Base-by-base conservation (phyloP, 1,284 basidiomycete genomes). In the Rhodotorula sp. region DNA sequence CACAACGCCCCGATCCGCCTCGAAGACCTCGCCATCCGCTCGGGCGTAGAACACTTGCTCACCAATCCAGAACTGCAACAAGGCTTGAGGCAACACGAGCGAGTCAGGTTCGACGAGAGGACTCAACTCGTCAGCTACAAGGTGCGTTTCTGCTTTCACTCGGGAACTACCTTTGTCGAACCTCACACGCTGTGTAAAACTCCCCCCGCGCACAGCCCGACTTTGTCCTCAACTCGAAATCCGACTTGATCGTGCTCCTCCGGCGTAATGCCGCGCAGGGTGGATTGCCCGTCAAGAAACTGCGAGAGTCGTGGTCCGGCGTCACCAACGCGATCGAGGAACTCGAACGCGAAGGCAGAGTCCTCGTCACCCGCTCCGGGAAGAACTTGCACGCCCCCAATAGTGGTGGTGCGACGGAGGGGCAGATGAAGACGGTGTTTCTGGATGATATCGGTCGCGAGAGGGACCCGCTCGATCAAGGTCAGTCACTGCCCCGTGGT, bases 221-320 rank as follows among this genome's bases (percentile, higher is more conserved):
- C 81, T 93, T 87, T 80, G 89, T 89, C 72, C 89, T 95, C 76
- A 87, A 89, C 39, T 92, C 88, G 77, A 92, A 93, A 81, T 88
- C 87, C 1, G 88, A 92, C 3, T 84, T 96, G 2, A 82, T 95
- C 4, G 89, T 88, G 0, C 89, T 95, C 79, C 90, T 96, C 43
- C 89, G 91, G 78, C 87, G 89, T 1, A 87, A 90, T 77, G 90
- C 90, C 5, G 86, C 87, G 26, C 89, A 90, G 18, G 89, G 90
- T 10, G 93, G 93, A 0, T 87, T 96, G 68, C 87, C 91, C n/a
- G 88, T 95, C 23, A 87, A 91, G 16, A 86, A 88, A 3, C 84
- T 96, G 57, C 91, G 93, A 77, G 93, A 95, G 79, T 91, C 90
- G 26, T 96, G 92, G 90, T 91, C 92, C 75, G 90, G 91, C 73